Evolutionary conservation across 768 basidiomycete genomes (phyloP), one percentile per base, ranked within the genome.

Genomic region (Phlebiopsis flavidoalba): DNA sequence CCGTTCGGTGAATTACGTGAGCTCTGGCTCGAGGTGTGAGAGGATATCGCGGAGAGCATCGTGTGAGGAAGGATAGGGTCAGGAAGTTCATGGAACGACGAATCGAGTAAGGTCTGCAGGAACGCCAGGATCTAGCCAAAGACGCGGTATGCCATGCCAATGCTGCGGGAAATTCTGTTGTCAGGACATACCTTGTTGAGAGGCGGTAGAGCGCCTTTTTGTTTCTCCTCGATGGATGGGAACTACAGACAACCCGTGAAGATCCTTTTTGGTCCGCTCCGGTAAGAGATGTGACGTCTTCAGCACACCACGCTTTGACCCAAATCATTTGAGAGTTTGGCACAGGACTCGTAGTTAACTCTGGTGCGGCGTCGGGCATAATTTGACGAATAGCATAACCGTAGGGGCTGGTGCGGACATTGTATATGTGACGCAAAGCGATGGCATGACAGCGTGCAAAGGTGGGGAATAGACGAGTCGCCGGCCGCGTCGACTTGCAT

Each of bases 21-120:
- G 75, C 69, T 88, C 86, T 3, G 83, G 81, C 50, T 81, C 77
- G 55, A 91, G 73, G 31, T 79, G 77, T 0, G 77, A 71, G 40
- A 81, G 74, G 35, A 90, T 72, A 8, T 69, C 71, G 26, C 74
- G 77, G 21, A 93, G 75, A 24, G 84, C 64, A 22, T 67, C 65
- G 65, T 89, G 83, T 5, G 87, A 78, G 0, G 85, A 84, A 14
- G 79, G 71, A 66, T 91, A 78, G 61, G n/a, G 87, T 84, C 12
- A 93, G 75, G 21, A 93, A 76, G 0, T 79, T 73, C 50, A 92
- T n/a, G 77, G 69, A 89, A 90, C 12, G 83, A 86, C 0, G 89
- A 80, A 70, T 93, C 91, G 26, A 93, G 77, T 58, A 91, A 69
- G 5, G 77, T 75, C 72, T 88, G 86, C 8, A 88, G 68, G 74